Conservation (phyloP, 202 grass and related monocot species). For the Cymbopogon flexuosus region DNA sequence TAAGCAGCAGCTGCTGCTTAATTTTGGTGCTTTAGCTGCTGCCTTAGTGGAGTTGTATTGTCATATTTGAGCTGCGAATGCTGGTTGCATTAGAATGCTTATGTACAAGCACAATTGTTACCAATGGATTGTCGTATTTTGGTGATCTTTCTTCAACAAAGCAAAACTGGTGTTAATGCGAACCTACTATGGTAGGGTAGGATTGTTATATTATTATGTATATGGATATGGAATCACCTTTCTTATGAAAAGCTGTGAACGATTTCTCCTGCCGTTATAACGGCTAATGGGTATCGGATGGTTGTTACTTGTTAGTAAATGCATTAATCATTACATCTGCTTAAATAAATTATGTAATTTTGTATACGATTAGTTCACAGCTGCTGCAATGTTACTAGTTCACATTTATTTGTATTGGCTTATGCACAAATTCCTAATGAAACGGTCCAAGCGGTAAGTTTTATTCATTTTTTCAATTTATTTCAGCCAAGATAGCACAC, state of each 20-base stretch:
- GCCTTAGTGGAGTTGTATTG: neutral
- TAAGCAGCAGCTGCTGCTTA: neutral
- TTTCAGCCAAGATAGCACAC: constrained; percentile 66
- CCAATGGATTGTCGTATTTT: neutral
- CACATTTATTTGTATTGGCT: neutral
- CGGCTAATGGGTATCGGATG: neutral
- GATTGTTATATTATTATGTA: neutral
- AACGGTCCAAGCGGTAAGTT: neutral
- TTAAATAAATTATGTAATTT: neutral
- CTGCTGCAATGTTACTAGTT: neutral
- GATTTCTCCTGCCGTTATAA: neutral
- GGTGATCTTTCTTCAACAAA: neutral
- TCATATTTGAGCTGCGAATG: neutral
- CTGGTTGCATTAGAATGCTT: neutral
- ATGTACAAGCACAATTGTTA: neutral
- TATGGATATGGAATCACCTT: neutral
- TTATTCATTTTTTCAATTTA: constrained; percentile 31
- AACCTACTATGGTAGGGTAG: too few relatives aligned
- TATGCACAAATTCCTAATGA: neutral
- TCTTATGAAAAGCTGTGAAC: neutral
- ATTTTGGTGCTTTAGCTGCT: neutral
- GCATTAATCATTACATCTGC: constrained; percentile 6
- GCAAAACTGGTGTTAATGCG: neutral
- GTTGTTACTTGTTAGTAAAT: neutral
- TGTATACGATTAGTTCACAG: neutral